Evolutionary conservation across 1,284 basidiomycete genomes (phyloP).

Genomic region (Papiliotrema terrestris): DNA sequence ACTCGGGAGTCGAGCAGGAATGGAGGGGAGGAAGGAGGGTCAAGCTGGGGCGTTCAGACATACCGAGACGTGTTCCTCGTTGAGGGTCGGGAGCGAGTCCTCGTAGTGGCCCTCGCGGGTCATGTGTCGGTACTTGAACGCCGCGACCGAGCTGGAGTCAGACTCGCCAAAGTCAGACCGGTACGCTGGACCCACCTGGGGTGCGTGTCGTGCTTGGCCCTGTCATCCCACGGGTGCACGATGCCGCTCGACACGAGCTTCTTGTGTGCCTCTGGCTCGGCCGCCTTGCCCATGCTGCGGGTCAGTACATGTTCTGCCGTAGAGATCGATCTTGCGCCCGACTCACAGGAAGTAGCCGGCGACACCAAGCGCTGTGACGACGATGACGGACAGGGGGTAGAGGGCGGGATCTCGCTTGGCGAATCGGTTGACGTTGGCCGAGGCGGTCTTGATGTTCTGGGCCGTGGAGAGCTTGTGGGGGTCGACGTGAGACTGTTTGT

Average conservation of each 20-base stretch:
- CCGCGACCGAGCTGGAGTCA: constrained; percentile 31
- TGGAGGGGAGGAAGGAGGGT: too few species aligned
- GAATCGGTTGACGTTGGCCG: constrained; percentile 44
- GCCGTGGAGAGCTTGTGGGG: constrained; percentile 36
- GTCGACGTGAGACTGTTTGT: constrained; percentile 24
- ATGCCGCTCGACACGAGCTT: constrained; percentile 30
- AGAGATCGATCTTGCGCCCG: neutral
- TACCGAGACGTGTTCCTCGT: constrained; percentile 35
- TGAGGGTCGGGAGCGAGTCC: constrained; percentile 41
- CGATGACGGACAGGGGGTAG: constrained; percentile 45
- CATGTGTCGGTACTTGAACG: constrained; percentile 51
- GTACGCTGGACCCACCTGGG: constrained; percentile 29
- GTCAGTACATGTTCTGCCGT: neutral
- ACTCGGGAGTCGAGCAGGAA: too few species aligned
- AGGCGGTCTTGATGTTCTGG: constrained; percentile 40
- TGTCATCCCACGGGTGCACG: constrained; percentile 45
- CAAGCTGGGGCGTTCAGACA: constrained; percentile 9
- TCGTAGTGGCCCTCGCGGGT: constrained; percentile 45
- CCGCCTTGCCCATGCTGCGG: constrained; percentile 37
- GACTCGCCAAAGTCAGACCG: neutral
- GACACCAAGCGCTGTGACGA: constrained; percentile 38
- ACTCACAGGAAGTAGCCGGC: constrained; percentile 49
- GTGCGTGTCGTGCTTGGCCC: constrained; percentile 37
- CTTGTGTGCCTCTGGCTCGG: constrained; percentile 30
- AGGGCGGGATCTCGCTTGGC: constrained; percentile 49